Evolutionary conservation across 1,139 yeast species (phyloP).

Genomic region (Candida sanyaensis): DNA sequence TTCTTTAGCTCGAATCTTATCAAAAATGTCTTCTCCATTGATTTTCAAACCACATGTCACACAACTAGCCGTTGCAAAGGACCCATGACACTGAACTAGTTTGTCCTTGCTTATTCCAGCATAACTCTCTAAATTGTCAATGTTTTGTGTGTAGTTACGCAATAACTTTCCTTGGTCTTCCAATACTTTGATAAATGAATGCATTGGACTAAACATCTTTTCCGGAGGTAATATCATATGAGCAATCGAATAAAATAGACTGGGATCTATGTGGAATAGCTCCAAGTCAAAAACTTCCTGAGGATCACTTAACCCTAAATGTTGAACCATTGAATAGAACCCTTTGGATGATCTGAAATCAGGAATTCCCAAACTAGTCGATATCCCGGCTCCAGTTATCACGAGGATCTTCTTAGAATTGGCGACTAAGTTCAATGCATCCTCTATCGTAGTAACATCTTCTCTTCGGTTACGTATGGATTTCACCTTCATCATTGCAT

Average conservation of each 20-base stretch:
- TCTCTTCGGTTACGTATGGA: slow-evolving; percentile 55
- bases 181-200: slow-evolving; percentile 73
- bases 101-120: slow-evolving; percentile 76
- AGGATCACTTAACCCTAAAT: slow-evolving; percentile 81
- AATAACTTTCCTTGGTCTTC: slow-evolving; percentile 79
- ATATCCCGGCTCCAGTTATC: slow-evolving; percentile 94
- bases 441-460: slow-evolving; percentile 58
- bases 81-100: slow-evolving; percentile 93
- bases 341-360: slow-evolving; percentile 94
- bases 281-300: slow-evolving; percentile 89
- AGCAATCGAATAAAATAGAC: slow-evolving; percentile 84
- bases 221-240: slow-evolving; percentile 84
- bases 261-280: slow-evolving; percentile 75
- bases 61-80: slow-evolving; percentile 91
- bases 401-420: slow-evolving; percentile 68
- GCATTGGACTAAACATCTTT: slow-evolving; percentile 77
- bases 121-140: slow-evolving; percentile 84
- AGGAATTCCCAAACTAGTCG: slow-evolving; percentile 90
- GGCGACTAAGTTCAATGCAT: slow-evolving; percentile 54
- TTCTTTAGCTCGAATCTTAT: slow-evolving; percentile 58
- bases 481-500: slow-evolving; percentile 61
- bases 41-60: slow-evolving; percentile 71
- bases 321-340: slow-evolving; percentile 70
- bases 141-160: slow-evolving; percentile 92
- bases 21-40: slow-evolving; percentile 67